Evolutionary conservation across 345 rosid genomes (phyloP).

Genomic region (Passiflora organensis): DNA sequence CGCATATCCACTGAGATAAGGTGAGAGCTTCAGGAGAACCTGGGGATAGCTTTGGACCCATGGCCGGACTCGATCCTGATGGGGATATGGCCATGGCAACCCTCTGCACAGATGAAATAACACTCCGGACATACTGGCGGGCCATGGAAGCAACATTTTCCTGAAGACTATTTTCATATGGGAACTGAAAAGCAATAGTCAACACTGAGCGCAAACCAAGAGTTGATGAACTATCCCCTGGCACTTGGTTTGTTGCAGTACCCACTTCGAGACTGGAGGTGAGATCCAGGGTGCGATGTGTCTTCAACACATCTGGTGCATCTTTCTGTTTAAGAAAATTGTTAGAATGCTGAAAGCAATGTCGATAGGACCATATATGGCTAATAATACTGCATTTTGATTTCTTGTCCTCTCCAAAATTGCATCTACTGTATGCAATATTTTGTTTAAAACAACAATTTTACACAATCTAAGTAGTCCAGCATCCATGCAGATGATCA

Average conservation of each 20-base stretch:
- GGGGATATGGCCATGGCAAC: slow-evolving; percentile 96
- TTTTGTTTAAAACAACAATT: too few relatives aligned
- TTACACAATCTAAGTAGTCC: too few relatives aligned
- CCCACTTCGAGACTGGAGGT: slow-evolving; percentile 95
- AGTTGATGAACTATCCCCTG: slow-evolving; percentile 48
- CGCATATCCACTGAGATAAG: slow-evolving; percentile 82
- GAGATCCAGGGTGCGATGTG: slow-evolving; percentile 78
- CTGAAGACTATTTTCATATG: slow-evolving; percentile 76
- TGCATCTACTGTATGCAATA: too few relatives aligned
- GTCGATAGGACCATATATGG: too few relatives aligned
- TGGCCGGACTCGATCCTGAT: slow-evolving; percentile 57
- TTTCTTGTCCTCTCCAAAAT: too few relatives aligned
- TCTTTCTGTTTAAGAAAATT: slow-evolving; percentile 44
- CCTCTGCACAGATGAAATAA: slow-evolving; percentile 90
- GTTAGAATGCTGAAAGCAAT: neutral
- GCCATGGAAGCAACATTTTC: slow-evolving; percentile 97
- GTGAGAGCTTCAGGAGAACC: slow-evolving; percentile 97
- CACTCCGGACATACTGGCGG: slow-evolving; percentile 80
- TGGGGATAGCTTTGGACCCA: slow-evolving; percentile 66
- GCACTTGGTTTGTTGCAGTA: slow-evolving; percentile 40
- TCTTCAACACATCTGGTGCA: slow-evolving; percentile 43
- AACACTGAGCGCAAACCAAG: slow-evolving; percentile 65
- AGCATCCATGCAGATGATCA: too few relatives aligned
- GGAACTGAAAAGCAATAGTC: slow-evolving; percentile 98
- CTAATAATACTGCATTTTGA: too few relatives aligned